phyloP scores from a whole-genome alignment of 805 yeast genomes.

The Candida germanica region DNA sequence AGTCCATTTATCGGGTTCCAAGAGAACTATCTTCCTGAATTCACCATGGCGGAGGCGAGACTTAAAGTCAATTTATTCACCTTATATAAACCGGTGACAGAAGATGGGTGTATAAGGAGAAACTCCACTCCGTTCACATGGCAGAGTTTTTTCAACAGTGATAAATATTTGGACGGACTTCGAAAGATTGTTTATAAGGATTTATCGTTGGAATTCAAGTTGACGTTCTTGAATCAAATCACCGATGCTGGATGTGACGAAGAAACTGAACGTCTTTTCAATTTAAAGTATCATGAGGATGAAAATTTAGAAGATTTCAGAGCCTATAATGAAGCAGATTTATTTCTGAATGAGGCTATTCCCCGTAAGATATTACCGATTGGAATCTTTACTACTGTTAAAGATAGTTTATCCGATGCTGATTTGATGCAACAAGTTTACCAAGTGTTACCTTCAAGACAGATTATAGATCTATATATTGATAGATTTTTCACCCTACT shows the following conservation, averaged over 20 bases:
- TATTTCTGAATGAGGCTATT: not conserved
- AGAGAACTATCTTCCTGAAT: not conserved
- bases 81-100: conserved; percentile 5
- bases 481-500: conserved; percentile 36
- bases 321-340: conserved; percentile 1
- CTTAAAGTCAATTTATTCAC: conserved; percentile 4
- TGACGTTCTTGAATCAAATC: conserved; percentile 10
- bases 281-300: conserved; percentile 11
- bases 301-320: conserved; percentile 12
- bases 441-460: conserved; percentile 7
- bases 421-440: conserved; percentile 1
- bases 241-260: conserved; percentile 10
- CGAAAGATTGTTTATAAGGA: conserved; percentile 6
- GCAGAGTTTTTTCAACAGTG: conserved; percentile 8
- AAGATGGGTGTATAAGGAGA: conserved; percentile 7
- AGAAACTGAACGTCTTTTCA: conserved; percentile 6
- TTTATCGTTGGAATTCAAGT: conserved; percentile 8
- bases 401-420: not conserved
- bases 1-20: not conserved
- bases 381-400: not conserved
- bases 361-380: conserved; percentile 1
- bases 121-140: conserved; percentile 11
- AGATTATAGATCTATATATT: conserved; percentile 8
- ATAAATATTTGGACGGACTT: conserved; percentile 3
- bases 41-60: conserved; percentile 1